Evolutionary conservation across 2,329 filamentous ascomycete genomes (phyloP).

Genomic region (Lachnellula willkommii): DNA sequence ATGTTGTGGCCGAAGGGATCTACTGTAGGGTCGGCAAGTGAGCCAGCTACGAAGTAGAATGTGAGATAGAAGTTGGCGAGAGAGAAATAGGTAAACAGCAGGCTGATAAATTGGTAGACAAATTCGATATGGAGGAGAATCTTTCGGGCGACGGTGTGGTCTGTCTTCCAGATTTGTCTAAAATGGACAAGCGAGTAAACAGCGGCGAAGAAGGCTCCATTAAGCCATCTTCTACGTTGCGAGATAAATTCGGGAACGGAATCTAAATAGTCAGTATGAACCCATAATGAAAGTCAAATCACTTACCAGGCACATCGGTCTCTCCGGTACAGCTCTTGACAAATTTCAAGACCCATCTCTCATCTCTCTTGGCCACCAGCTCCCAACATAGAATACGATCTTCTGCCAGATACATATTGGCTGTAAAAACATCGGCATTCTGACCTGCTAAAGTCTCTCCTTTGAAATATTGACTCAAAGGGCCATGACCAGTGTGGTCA

Average conservation of each 20-base stretch:
- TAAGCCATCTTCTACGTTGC: conserved; percentile 92
- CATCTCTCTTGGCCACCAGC: conserved; percentile 87
- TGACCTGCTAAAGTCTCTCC: conserved; percentile 95
- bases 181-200: conserved; percentile 97
- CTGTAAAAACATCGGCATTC: conserved; percentile 94
- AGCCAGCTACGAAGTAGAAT: conserved; percentile 96
- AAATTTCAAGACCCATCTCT: conserved; percentile 97
- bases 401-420: conserved; percentile 91
- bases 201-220: conserved; percentile 96
- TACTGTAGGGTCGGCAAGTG: conserved; percentile 68
- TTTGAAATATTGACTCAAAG: conserved; percentile 97
- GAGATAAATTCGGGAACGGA: conserved; percentile 94
- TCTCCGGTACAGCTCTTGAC: conserved; percentile 95
- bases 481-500: conserved; percentile 90
- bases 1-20: conserved; percentile 91
- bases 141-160: conserved; percentile 86
- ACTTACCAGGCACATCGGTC: conserved; percentile 90
- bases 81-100: conserved; percentile 96
- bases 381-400: conserved; percentile 92
- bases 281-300: background rate
- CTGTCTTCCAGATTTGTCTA: conserved; percentile 85
- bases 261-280: conserved; percentile 49
- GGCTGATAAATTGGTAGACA: conserved; percentile 85
- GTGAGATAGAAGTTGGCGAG: conserved; percentile 98
- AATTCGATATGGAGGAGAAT: conserved; percentile 91